These are phyloP conservation scores for Mycena filopes DNA, from an alignment of 768 basidiomycete species.

Conservation along the genomic window DNA sequence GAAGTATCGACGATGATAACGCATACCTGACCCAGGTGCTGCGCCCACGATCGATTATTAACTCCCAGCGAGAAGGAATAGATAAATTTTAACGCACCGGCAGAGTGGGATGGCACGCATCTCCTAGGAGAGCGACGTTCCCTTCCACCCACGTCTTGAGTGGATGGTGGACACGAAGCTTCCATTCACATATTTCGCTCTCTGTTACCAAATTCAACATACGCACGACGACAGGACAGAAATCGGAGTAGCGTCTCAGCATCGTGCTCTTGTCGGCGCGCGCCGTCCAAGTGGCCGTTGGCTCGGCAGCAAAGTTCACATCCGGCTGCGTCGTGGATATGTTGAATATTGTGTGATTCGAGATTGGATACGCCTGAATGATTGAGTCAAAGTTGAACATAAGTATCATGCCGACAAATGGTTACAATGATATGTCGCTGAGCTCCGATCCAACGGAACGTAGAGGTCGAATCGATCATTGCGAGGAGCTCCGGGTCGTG, in stretches of 20 bases:
- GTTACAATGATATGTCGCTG: conserved; percentile 45
- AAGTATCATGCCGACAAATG: too few species aligned
- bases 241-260: conserved; percentile 46
- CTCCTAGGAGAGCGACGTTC: conserved; percentile 46
- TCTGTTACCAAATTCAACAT: conserved; percentile 47
- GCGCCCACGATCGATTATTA: not conserved
- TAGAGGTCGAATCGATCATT: conserved; percentile 42
- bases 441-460: conserved; percentile 51
- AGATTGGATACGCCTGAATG: conserved; percentile 47
- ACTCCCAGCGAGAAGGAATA: not conserved
- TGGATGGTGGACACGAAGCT: conserved; percentile 49
- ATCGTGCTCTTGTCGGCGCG: conserved; percentile 46
- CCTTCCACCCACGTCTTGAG: conserved; percentile 50
- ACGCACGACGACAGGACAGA: conserved; percentile 47
- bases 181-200: conserved; percentile 53
- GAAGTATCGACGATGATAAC: not conserved
- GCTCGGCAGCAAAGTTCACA: conserved; percentile 44
- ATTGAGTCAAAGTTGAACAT: not conserved
- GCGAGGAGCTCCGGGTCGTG: conserved; percentile 47
- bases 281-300: conserved; percentile 47
- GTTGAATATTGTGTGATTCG: conserved; percentile 47
- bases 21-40: conserved; percentile 26
- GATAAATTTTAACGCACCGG: conserved; percentile 31
- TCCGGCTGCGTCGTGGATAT: conserved; percentile 51
- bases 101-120: conserved; percentile 46